Evolutionary conservation across 768 basidiomycete genomes (phyloP).

Genomic region (Tephrocybe sp.): DNA sequence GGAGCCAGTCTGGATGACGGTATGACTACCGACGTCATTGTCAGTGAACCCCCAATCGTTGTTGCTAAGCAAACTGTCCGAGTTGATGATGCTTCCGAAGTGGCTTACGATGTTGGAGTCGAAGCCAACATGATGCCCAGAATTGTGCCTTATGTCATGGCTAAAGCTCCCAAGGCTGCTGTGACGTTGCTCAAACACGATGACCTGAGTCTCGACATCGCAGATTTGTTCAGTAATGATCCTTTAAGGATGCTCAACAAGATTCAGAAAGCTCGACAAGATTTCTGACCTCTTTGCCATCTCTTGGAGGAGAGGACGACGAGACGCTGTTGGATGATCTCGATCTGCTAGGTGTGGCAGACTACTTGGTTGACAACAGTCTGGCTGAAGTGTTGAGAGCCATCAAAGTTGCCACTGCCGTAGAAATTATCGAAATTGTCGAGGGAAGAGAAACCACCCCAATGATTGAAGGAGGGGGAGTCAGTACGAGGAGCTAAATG

Average conservation of each 20-base stretch:
- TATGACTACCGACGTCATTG: slow-evolving; percentile 25
- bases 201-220: slow-evolving; percentile 36
- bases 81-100: slow-evolving; percentile 26
- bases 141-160: slow-evolving; percentile 29
- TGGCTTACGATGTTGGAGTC: slow-evolving; percentile 30
- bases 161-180: slow-evolving; percentile 28
- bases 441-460: slow-evolving; percentile 31
- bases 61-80: slow-evolving; percentile 28
- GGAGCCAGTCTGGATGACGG: slow-evolving; percentile 22
- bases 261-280: not conserved
- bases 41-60: slow-evolving; percentile 35
- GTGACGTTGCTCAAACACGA: slow-evolving; percentile 35
- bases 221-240: slow-evolving; percentile 32
- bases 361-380: slow-evolving; percentile 26
- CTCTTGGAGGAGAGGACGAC: slow-evolving; percentile 34
- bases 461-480: slow-evolving; percentile 32
- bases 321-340: slow-evolving; percentile 33
- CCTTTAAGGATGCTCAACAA: slow-evolving; percentile 11
- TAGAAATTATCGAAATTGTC: slow-evolving; percentile 38
- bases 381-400: slow-evolving; percentile 23
- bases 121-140: slow-evolving; percentile 31
- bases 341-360: slow-evolving; percentile 28
- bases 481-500: slow-evolving; percentile 16
- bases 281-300: slow-evolving; percentile 28
- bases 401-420: slow-evolving; percentile 34